Evolutionary conservation across 2,329 filamentous ascomycete genomes (phyloP), one percentile per base, ranked within the genome.

Genomic region (Claviceps sp.): DNA sequence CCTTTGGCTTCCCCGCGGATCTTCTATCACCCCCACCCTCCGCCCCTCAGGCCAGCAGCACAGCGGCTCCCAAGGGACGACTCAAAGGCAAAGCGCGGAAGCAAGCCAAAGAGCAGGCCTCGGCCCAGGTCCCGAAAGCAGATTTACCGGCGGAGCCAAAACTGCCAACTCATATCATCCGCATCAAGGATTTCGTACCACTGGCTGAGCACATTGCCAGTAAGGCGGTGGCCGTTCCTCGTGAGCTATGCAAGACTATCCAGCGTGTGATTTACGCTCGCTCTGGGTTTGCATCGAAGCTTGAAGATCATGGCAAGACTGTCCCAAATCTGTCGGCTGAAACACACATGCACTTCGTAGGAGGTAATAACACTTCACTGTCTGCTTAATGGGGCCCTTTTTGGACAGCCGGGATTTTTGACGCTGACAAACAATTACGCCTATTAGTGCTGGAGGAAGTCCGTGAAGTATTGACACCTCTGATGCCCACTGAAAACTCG

Each of bases 261-360:
- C 55, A 66, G 29, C 62, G 66, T 1, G 61, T 68, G n/a, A 73
- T 73, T 36, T n/a, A 53, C 8, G 49, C 62, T 3, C 63, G 69
- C 9, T 55, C 61, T 22, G 54, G 54, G 0, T 70, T 69, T 43
- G 54, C 58, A 14, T 45, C 1, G 16, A 20, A 0, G 52, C 57
- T 9, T 44, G 66, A 7, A 50, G 40, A 4, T 22, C 59, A 5
- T 49, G 59, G 43, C 55, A 55, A 5, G 51, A 50, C 1, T 20
- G 46, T 13, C 16, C 50, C 2, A 54, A 61, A 38, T 34, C 53
- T 5, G 36, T 39, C 46, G 17, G 57, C 4, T 60, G 61, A 1
- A 59, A 68, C 36, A 50, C 54, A 50, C n/a, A 37, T 8, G 29
- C 22, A 36, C 23, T 44, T 50, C 22, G 49, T 50, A 16, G 17